A percentile compares a stretch with the other conserved stretches of the same genome.
phyloP scores from a whole-genome alignment of 805 yeast species.

The Yarrowia sp. region DNA sequence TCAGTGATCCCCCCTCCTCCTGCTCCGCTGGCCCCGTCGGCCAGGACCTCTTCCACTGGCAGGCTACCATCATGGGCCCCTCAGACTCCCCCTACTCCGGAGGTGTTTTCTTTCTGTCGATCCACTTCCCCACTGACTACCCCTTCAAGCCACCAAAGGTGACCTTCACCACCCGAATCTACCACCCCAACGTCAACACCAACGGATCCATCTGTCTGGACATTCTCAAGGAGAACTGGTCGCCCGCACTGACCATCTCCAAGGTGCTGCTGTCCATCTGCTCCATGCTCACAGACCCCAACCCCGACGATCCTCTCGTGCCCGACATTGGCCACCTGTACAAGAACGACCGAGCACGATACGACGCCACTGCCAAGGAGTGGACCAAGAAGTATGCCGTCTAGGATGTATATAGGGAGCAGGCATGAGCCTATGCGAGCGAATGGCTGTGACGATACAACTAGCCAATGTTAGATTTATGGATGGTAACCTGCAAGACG shows the following conservation, averaged over 20 bases:
- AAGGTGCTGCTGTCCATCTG: constrained; percentile 93
- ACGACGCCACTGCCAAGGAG: constrained; percentile 95
- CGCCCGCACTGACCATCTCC: constrained; percentile 95
- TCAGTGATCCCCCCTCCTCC: constrained; percentile 96
- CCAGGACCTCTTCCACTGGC: constrained; percentile 98
- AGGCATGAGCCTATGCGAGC: constrained; percentile 16
- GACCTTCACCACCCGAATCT: constrained; percentile 89
- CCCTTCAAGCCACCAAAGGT: constrained; percentile 98
- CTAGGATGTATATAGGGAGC: constrained; percentile 39
- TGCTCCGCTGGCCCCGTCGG: constrained; percentile 99
- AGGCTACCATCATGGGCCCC: constrained; percentile 99
- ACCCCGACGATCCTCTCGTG: constrained; percentile 98
- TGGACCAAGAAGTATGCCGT: constrained; percentile 99
- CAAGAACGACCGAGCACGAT: constrained; percentile 89
- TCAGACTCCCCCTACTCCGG: constrained; percentile 84
- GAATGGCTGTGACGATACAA: constrained; percentile 21
- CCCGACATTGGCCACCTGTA: constrained; percentile 97
- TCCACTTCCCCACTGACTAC: constrained; percentile 98
- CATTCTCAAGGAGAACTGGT: constrained; percentile 97
- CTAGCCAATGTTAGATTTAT: constrained; percentile 21
- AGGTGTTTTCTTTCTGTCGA: constrained; percentile 93
- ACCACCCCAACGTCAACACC: constrained; percentile 95
- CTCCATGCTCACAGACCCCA: constrained; percentile 94
- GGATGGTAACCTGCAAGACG: background rate
- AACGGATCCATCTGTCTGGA: constrained; percentile 96